phyloP scores from a whole-genome alignment of 2,329 filamentous ascomycete species.

The Cadophora sp. region DNA sequence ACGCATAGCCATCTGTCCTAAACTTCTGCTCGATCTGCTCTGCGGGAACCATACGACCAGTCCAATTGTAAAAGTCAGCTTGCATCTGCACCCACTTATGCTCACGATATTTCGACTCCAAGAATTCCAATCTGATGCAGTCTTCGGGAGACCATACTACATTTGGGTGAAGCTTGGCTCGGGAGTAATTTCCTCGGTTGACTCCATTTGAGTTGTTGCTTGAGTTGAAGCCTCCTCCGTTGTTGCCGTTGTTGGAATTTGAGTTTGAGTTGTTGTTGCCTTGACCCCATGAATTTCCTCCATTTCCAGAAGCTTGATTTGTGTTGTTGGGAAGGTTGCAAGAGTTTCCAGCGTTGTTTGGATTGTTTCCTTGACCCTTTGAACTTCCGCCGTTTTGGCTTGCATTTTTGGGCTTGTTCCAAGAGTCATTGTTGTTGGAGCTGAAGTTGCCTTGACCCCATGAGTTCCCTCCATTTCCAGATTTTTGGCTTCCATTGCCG shows the following conservation, averaged over 20 bases:
- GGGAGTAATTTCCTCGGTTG: background rate
- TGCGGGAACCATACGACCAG: slow-evolving; percentile 41
- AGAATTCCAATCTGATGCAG: slow-evolving; percentile 40
- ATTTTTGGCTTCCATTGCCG: background rate
- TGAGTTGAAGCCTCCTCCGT: background rate
- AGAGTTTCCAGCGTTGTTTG: background rate
- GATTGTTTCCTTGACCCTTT: background rate
- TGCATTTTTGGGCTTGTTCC: background rate
- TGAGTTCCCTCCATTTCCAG: background rate
- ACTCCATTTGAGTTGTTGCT: background rate
- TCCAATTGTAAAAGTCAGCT: slow-evolving; percentile 43
- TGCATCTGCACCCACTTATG: slow-evolving; percentile 44
- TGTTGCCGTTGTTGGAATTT: background rate
- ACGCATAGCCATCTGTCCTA: slow-evolving; percentile 32
- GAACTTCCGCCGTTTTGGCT: background rate
- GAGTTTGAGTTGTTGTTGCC: background rate
- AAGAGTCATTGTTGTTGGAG: background rate
- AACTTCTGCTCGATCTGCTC: slow-evolving; percentile 44
- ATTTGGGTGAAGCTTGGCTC: slow-evolving; percentile 31
- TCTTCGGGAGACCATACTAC: slow-evolving; percentile 39
- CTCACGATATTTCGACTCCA: slow-evolving; percentile 35
- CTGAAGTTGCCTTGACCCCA: background rate
- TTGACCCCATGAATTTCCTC: slow-evolving; percentile 2
- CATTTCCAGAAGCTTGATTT: background rate
- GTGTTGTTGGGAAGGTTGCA: background rate